These are phyloP conservation scores for Saccharomyces hybrid DNA, from an alignment of 1,139 yeast species.

Conservation along the genomic window DNA sequence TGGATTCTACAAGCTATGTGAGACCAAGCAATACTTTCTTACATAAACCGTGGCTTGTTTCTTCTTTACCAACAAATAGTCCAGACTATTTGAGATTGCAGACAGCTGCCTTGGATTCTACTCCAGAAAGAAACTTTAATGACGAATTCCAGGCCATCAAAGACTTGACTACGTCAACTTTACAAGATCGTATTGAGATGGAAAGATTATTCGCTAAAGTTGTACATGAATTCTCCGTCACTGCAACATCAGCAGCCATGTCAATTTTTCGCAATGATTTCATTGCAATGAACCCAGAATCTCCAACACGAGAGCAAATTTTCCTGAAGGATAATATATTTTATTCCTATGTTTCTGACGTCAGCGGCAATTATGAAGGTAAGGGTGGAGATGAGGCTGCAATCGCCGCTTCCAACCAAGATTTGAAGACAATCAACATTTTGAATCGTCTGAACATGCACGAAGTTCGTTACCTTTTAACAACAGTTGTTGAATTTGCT, in stretches of 20 bases:
- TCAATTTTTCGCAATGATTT: constrained; percentile 68
- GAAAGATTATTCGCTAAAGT: constrained; percentile 69
- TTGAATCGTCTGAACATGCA: constrained; percentile 59
- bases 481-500: constrained; percentile 79
- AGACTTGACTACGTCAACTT: constrained; percentile 52
- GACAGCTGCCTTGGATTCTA: constrained; percentile 19
- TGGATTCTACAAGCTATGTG: constrained; percentile 50
- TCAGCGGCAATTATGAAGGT: constrained; percentile 54
- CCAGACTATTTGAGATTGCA: constrained; percentile 28
- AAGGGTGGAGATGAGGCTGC: constrained; percentile 86
- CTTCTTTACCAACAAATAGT: constrained; percentile 27
- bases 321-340: constrained; percentile 78
- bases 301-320: constrained; percentile 49
- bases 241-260: constrained; percentile 76
- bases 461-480: constrained; percentile 64
- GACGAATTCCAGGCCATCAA: constrained; percentile 80
- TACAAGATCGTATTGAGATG: constrained; percentile 64
- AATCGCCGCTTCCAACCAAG: constrained; percentile 72
- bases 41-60: constrained; percentile 71
- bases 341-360: constrained; percentile 74
- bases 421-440: constrained; percentile 61
- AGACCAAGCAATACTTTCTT: constrained; percentile 55
- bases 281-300: constrained; percentile 76
- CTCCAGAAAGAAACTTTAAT: constrained; percentile 66
- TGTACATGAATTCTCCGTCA: constrained; percentile 68